phyloP scores from a whole-genome alignment of 108 stramenopile genomes.

The Schizochytrium sp. region DNA sequence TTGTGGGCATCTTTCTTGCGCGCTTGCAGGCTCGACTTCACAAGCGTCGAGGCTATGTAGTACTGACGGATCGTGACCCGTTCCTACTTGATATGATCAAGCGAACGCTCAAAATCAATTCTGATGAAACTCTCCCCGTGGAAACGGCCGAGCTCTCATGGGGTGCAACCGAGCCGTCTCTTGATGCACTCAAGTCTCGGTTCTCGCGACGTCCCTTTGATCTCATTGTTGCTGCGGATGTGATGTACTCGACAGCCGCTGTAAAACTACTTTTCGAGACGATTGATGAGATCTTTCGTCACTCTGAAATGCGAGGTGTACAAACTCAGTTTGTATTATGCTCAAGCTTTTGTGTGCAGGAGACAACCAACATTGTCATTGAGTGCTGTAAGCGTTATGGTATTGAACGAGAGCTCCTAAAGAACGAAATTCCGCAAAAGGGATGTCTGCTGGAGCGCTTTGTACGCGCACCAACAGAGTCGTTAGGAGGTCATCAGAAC shows the following conservation, averaged over 20 bases:
- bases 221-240: conserved; percentile 16
- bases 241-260: conserved; percentile 43
- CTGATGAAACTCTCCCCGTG: neutral
- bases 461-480: neutral
- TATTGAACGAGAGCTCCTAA: conserved; percentile 5
- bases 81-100: conserved; percentile 55
- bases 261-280: conserved; percentile 39
- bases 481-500: neutral
- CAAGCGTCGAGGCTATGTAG: conserved; percentile 23
- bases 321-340: conserved; percentile 1
- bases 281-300: neutral
- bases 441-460: conserved; percentile 21
- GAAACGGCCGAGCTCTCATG: conserved; percentile 43
- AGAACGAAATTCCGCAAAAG: neutral
- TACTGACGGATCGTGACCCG: conserved; percentile 46
- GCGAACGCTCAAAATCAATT: neutral
- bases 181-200: neutral
- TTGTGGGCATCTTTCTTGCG: conserved; percentile 31
- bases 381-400: neutral
- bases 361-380: neutral
- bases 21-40: conserved; percentile 3
- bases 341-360: conserved; percentile 53
- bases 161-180: conserved; percentile 6
- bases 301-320: neutral
- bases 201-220: conserved; percentile 42